phyloP scores from a whole-genome alignment of 2,329 filamentous ascomycete species.

The Ampelomyces quisqualis region DNA sequence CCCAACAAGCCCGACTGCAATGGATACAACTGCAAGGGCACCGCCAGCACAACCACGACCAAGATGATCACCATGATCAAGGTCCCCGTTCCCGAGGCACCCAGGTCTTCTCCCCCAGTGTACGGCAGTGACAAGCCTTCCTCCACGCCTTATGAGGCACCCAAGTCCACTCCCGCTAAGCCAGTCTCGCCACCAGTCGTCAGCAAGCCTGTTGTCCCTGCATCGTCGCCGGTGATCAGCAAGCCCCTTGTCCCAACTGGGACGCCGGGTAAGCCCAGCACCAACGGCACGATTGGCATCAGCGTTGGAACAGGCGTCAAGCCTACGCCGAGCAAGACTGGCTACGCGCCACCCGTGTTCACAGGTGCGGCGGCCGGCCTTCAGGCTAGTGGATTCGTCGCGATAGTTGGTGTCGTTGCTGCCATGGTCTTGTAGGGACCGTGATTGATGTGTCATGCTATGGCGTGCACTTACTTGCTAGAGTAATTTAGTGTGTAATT shows the following conservation, averaged over 20 bases:
- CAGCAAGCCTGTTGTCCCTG: conserved; percentile 3
- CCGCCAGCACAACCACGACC: conserved; percentile 1
- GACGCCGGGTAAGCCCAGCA: background rate
- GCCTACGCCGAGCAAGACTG: conserved; percentile 16
- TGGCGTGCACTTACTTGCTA: background rate
- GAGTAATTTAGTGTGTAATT: background rate
- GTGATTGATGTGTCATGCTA: background rate
- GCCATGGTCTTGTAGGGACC: conserved; percentile 19
- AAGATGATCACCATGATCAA: conserved; percentile 8
- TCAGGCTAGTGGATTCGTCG: conserved; percentile 15
- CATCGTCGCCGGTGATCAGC: background rate
- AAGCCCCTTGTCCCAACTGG: conserved; percentile 4
- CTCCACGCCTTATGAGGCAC: conserved; percentile 2
- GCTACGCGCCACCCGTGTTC: conserved; percentile 16
- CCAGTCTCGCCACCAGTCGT: background rate
- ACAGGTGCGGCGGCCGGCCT: conserved; percentile 25
- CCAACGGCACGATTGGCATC: conserved; percentile 1
- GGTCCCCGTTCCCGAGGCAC: conserved; percentile 11
- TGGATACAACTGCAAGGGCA: conserved; percentile 2
- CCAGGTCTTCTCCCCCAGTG: conserved; percentile 7
- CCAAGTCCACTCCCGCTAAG: background rate
- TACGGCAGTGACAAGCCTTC: conserved; percentile 6
- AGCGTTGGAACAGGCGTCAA: conserved; percentile 1
- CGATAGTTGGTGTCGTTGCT: conserved; percentile 14
- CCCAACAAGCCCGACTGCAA: conserved; percentile 7